Base-by-base conservation (phyloP, 2,329 filamentous ascomycete species). In the Rutstroemia sp. region DNA sequence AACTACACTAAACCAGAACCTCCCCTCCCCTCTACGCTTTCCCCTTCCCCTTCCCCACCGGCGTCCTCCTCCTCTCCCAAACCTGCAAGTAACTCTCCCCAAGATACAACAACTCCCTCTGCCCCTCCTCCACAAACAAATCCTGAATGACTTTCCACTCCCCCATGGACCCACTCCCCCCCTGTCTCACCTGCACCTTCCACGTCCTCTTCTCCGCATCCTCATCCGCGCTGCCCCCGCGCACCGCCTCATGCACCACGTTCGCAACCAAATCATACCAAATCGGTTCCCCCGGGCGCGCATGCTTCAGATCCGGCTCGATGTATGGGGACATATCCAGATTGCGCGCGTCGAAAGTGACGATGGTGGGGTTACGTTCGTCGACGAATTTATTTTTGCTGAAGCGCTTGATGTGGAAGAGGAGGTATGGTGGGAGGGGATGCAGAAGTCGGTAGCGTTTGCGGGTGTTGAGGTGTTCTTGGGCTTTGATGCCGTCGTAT, bases 361-460 rank as follows among this genome's bases (percentile, higher is more conserved):
- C 94, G 67, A 99, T 99, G 9, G 94, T 99, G 1, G 92, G 94
- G 71, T 99, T 99, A 51, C 94, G 88, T 73, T 97, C 92, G 2
- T 87, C 83, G 19, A 99, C 89, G 68, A 99, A 99, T 71, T 96
- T 96, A 77, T 99, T 99, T 63, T 88, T 86, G 64, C 86, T 89
- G 78, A 99, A 99, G 64, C 94, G 90, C 76, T 97, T 97, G 75
- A 97, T 86, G 75, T 99, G 92, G 75, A 99, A 90, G 53, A 94
- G 77, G 17, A 99, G 82, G 69, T 87, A 97, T 0, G 92, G 92
- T 0, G 94, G 94, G 0, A 99, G 78, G 0, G 94, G 94, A 67
- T 96, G 92, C 48, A 95, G 75, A 4, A 99, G 79, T 16, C 92
- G 84, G 73, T 96, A 96, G 36, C 94, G 86, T 66, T 92, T 88